Evolutionary conservation across 495 filamentous ascomycete species (phyloP).

Genomic region (Trichocladium uniseriatum): DNA sequence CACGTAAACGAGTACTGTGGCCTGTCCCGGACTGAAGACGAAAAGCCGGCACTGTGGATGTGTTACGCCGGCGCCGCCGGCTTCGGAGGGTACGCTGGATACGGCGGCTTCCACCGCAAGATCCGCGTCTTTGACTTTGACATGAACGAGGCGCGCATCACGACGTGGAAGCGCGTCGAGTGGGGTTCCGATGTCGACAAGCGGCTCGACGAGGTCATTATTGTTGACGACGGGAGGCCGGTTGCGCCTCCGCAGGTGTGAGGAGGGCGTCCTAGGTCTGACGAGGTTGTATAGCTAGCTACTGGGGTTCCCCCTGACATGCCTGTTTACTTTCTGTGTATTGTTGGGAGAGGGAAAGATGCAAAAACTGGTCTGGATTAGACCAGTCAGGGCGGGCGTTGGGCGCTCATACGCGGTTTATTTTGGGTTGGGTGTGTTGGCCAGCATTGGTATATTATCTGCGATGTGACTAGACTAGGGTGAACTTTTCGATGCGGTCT

Average conservation of each 20-base stretch:
- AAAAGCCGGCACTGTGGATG: constrained; percentile 84
- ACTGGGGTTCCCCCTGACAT: no score
- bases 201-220: constrained; percentile 72
- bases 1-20: constrained; percentile 96
- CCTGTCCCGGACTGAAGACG: constrained; percentile 45
- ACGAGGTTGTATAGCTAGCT: no score
- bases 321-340: no score
- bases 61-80: constrained; percentile 87
- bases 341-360: no score
- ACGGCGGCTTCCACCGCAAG: constrained; percentile 71
- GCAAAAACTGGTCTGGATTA: no score
- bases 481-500: no score
- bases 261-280: neutral
- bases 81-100: constrained; percentile 91
- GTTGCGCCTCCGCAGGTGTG: constrained; percentile 26
- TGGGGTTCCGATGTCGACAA: constrained; percentile 60
- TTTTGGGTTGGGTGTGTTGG: no score
- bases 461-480: no score
- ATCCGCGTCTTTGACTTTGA: constrained; percentile 89
- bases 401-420: no score
- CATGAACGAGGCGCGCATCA: constrained; percentile 73
- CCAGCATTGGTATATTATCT: no score
- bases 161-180: constrained; percentile 88
- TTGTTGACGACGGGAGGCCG: constrained; percentile 72
- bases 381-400: no score